phyloP scores from a whole-genome alignment of 2,329 filamentous ascomycete genomes.

The Aspergillus sp. region DNA sequence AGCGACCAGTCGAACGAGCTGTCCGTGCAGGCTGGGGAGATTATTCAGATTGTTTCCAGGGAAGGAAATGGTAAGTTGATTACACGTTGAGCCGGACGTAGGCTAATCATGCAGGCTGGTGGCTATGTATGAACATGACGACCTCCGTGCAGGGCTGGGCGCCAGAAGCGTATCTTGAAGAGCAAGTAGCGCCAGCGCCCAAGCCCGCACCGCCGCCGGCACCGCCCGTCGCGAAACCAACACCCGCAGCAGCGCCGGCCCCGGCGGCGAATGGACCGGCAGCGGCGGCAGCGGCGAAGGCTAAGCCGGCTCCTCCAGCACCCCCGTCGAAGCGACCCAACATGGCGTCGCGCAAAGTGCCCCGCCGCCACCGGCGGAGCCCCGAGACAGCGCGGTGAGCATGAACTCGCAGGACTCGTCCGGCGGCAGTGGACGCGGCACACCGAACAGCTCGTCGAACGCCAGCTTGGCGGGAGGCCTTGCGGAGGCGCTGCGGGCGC shows the following conservation, averaged over 20 bases:
- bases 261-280: constrained; percentile 47
- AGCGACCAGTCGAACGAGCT: constrained; percentile 81
- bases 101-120: no score
- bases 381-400: constrained; percentile 55
- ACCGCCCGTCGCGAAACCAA: constrained; percentile 38
- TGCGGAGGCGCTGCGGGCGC: constrained; percentile 66
- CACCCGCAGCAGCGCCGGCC: constrained; percentile 55
- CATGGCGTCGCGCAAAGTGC: constrained; percentile 60
- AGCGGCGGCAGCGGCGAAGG: constrained; percentile 38
- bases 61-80: constrained; percentile 73
- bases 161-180: constrained; percentile 87
- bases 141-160: constrained; percentile 78
- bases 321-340: constrained; percentile 74
- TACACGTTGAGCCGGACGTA: no score
- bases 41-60: constrained; percentile 86
- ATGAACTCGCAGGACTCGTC: constrained; percentile 43
- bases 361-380: constrained; percentile 54
- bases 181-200: constrained; percentile 49
- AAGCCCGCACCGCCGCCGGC: constrained; percentile 49
- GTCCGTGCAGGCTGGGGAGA: constrained; percentile 65
- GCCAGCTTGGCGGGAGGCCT: constrained; percentile 62
- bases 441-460: constrained; percentile 49
- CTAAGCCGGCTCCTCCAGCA: constrained; percentile 63
- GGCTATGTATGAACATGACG: constrained; percentile 70
- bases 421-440: constrained; percentile 58